Evolutionary conservation across 192 early-diverging fungal species (phyloP), one percentile per base, ranked within the genome.

Genomic region (Podochytrium sp.): DNA sequence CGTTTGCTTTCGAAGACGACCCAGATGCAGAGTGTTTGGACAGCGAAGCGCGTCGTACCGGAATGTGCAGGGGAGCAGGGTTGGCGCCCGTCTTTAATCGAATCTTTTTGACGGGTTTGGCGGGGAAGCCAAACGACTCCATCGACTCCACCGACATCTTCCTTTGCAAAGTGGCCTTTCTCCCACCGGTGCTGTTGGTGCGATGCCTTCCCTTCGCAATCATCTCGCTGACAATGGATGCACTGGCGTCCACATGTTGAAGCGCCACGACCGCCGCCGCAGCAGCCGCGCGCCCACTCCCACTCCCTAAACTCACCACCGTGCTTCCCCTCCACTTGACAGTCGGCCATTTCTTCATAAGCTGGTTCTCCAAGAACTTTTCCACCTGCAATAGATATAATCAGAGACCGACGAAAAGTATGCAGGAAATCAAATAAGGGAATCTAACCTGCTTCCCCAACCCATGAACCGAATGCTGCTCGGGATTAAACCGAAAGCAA

Each of bases 401-500:
- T n/a, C n/a, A n/a, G n/a, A n/a, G n/a, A n/a, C n/a, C n/a, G n/a
- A n/a, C n/a, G n/a, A n/a, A n/a, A n/a, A n/a, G n/a, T n/a, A n/a
- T n/a, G n/a, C n/a, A n/a, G n/a, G n/a, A n/a, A n/a, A n/a, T n/a
- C n/a, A n/a, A n/a, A n/a, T n/a, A n/a, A n/a, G n/a, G n/a, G n/a
- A n/a, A n/a, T n/a, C n/a, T n/a, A n/a, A n/a, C n/a, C 30, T 55
- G 52, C 25, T 23, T 7, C 7, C 23, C 52, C 52, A 29, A 7
- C 7, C 20, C 5, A 25, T 29, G 7, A 6, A 55, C 52, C 12
- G 52, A 20, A 23, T 55, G 52, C 7, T 55, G 86, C 1, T 86
- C 81, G 23, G 89, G 84, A 60, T 96, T 95, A 84, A 92, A 96
- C 1, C 80, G 75, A 59, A 89, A 93, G 81, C 95, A 97, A 81